Conservation (phyloP, 2,329 filamentous ascomycete genomes). For the Myriangium duriaei region DNA sequence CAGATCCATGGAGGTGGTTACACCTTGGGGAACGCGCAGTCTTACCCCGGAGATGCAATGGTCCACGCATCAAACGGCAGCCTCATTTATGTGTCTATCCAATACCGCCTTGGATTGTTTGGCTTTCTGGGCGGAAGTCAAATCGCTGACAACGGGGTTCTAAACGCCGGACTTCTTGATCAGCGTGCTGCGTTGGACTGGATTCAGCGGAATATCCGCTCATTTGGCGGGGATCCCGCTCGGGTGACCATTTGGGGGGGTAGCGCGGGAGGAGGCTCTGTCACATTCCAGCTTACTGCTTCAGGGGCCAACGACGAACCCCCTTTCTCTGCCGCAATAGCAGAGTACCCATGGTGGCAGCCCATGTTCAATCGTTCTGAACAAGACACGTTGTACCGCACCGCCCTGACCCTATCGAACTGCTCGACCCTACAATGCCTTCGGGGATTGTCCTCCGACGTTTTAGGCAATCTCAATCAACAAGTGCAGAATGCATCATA, state of each 20-base stretch:
- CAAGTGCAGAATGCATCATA: constrained; percentile 17
- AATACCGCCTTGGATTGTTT: constrained; percentile 20
- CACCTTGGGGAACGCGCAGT: constrained; percentile 18
- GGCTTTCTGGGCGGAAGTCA: constrained; percentile 15
- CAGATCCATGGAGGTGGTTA: constrained; percentile 26
- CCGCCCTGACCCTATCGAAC: constrained; percentile 19
- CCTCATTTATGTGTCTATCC: constrained; percentile 20
- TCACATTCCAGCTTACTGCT: constrained; percentile 26
- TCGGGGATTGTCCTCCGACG: constrained; percentile 13
- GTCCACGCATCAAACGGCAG: constrained; percentile 24
- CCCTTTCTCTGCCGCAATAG: constrained; percentile 32
- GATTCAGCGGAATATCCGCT: constrained; percentile 35
- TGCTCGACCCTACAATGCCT: constrained; percentile 21
- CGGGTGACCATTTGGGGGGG: constrained; percentile 35
- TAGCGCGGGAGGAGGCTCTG: constrained; percentile 42
- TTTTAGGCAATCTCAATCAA: constrained; percentile 15
- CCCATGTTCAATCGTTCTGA: no score
- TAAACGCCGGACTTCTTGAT: constrained; percentile 37
- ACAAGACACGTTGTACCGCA: no score
- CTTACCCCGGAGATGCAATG: constrained; percentile 16
- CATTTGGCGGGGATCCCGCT: constrained; percentile 34
- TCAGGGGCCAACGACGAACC: constrained; percentile 26
- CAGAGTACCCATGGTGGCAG: constrained; percentile 15
- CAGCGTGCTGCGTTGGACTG: constrained; percentile 40
- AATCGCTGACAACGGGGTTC: constrained; percentile 14